These are phyloP conservation scores for Mycena vitilis DNA, from an alignment of 768 basidiomycete genomes.

Conservation along the genomic window DNA sequence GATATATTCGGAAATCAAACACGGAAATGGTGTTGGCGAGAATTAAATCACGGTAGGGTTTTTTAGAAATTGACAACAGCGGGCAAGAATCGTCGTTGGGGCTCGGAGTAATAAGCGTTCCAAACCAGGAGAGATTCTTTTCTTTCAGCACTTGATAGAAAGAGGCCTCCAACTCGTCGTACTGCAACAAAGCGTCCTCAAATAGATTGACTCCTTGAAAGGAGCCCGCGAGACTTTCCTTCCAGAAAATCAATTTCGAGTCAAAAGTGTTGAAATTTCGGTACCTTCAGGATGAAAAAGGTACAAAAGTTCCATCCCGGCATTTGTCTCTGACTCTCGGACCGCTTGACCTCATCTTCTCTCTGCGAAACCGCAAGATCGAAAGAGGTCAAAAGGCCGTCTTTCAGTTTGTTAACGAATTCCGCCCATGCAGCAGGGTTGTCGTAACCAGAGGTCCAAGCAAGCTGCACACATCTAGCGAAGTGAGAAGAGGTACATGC, in stretches of 20 bases:
- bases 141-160: constrained; percentile 83
- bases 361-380: constrained; percentile 80
- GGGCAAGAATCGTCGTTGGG: constrained; percentile 84
- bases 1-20: constrained; percentile 93
- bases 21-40: constrained; percentile 91
- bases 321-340: constrained; percentile 90
- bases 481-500: constrained; percentile 32
- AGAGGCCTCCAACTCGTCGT: constrained; percentile 90
- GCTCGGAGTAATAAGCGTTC: constrained; percentile 78
- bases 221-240: constrained; percentile 95
- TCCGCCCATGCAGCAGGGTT: constrained; percentile 91
- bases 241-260: constrained; percentile 34
- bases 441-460: constrained; percentile 77
- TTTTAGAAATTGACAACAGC: constrained; percentile 80
- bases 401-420: constrained; percentile 88
- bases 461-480: constrained; percentile 82
- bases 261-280: constrained; percentile 6
- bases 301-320: constrained; percentile 99
- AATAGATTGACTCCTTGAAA: constrained; percentile 90
- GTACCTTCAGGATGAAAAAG: constrained; percentile 94
- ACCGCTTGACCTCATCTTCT: constrained; percentile 91
- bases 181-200: constrained; percentile 90
- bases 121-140: constrained; percentile 93
- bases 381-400: constrained; percentile 86
- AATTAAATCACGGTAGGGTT: constrained; percentile 91